These are phyloP conservation scores for Chrysosporium queenslandicum DNA, from an alignment of 2,329 filamentous ascomycete genomes.

Conservation along the genomic window DNA sequence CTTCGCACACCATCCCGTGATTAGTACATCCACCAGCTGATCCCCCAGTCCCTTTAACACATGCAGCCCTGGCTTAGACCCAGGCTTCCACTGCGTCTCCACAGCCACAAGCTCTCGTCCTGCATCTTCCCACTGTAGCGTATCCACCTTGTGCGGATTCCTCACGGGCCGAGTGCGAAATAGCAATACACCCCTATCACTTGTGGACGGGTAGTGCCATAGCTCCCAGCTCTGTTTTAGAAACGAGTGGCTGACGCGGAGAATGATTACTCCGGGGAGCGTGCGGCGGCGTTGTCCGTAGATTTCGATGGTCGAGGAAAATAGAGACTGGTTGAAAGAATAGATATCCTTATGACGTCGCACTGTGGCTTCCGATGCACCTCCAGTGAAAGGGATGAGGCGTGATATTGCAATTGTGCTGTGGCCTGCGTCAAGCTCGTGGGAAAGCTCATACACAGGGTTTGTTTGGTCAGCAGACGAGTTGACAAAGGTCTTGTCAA, in stretches of 20 bases:
- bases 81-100: constrained; percentile 12
- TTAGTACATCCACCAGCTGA: constrained; percentile 15
- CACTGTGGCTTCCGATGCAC: neutral
- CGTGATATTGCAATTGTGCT: constrained; percentile 14
- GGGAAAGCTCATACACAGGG: constrained; percentile 16
- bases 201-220: constrained; percentile 6
- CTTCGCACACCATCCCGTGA: constrained; percentile 18
- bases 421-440: constrained; percentile 15
- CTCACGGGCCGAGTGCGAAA: constrained; percentile 15
- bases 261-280: constrained; percentile 9
- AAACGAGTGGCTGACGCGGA: constrained; percentile 12
- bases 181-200: constrained; percentile 6
- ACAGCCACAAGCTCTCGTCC: constrained; percentile 12
- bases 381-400: constrained; percentile 5
- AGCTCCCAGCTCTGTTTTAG: constrained; percentile 15
- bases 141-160: constrained; percentile 9
- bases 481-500: constrained; percentile 16
- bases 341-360: constrained; percentile 15
- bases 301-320: constrained; percentile 16
- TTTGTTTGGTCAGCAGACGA: neutral
- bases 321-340: constrained; percentile 13
- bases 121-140: constrained; percentile 16
- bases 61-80: constrained; percentile 13
- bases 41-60: constrained; percentile 14
- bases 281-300: constrained; percentile 15